Percentiles rank a stretch among this genome's conserved stretches.
phyloP scores from a whole-genome alignment of 163 green algal genomes.

The Scenedesmus sp. region DNA sequence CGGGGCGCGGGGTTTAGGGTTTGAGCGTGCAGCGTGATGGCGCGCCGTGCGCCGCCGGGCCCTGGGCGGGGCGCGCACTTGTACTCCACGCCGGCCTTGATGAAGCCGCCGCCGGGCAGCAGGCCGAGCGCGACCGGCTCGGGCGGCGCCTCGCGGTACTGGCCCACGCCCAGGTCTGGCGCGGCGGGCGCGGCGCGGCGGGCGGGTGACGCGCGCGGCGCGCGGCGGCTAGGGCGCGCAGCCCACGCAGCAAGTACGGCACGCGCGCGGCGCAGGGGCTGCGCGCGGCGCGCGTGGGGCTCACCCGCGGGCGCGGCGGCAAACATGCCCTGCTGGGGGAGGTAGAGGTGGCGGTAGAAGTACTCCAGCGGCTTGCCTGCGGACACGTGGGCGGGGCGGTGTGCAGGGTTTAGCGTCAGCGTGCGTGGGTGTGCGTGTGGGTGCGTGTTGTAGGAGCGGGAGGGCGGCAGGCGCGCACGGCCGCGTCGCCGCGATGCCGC shows the following conservation, averaged over 20 bases:
- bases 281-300: no score
- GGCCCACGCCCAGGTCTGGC: constrained; percentile 67
- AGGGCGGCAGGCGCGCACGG: no score
- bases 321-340: constrained; percentile 90
- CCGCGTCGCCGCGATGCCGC: neutral
- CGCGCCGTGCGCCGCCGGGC: no score
- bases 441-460: no score
- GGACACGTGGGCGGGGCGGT: neutral
- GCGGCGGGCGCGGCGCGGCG: no score
- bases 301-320: constrained; percentile 68
- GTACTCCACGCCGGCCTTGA: constrained; percentile 75
- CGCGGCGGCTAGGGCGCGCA: neutral
- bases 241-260: constrained; percentile 44
- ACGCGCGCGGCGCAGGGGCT: no score
- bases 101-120: constrained; percentile 57
- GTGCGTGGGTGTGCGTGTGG: no score
- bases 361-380: constrained; percentile 60
- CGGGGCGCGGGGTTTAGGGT: no score
- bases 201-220: no score
- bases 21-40: no score
- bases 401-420: no score
- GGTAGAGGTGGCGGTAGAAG: constrained; percentile 86
- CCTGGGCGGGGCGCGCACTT: constrained; percentile 14
- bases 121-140: constrained; percentile 37
- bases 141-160: constrained; percentile 39